Percentiles rank a stretch among this genome's conserved stretches.
Conservation (phyloP, 2,329 filamentous ascomycete species). For the Paraconiothyrium brasiliense region DNA sequence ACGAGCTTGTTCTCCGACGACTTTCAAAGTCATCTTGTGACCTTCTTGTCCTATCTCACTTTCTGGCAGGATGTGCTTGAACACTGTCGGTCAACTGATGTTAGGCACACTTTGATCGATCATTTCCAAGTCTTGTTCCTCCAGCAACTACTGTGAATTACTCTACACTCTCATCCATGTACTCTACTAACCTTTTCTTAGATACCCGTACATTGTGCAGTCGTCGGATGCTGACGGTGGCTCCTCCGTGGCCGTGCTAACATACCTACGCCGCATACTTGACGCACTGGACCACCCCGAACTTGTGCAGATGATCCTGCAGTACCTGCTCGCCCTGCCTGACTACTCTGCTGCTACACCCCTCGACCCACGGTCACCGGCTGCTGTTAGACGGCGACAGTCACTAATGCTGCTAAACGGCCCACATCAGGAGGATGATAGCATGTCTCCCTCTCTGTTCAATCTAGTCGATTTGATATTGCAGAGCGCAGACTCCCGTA, state of each 20-base stretch:
- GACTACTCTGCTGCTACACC: slow-evolving; percentile 57
- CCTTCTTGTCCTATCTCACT: slow-evolving; percentile 91
- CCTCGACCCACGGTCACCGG: slow-evolving; percentile 57
- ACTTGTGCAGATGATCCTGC: slow-evolving; percentile 91
- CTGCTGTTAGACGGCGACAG: slow-evolving; percentile 80
- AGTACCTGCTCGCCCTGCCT: slow-evolving; percentile 87
- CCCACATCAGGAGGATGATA: slow-evolving; percentile 77
- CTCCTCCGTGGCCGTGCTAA: slow-evolving; percentile 94
- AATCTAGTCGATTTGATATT: slow-evolving; percentile 91
- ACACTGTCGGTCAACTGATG: slow-evolving; percentile 89
- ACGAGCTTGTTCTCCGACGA: slow-evolving; percentile 77
- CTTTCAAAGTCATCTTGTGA: slow-evolving; percentile 87
- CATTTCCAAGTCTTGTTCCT: slow-evolving; percentile 98
- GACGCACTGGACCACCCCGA: slow-evolving; percentile 93
- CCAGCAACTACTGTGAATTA: slow-evolving; percentile 82
- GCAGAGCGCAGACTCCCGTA: slow-evolving; percentile 83
- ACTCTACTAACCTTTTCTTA: slow-evolving; percentile 49
- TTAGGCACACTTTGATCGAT: slow-evolving; percentile 91
- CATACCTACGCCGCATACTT: slow-evolving; percentile 88
- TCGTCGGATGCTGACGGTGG: slow-evolving; percentile 97
- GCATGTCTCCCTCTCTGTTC: slow-evolving; percentile 85
- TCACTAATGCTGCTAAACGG: slow-evolving; percentile 87
- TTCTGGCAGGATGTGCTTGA: slow-evolving; percentile 99
- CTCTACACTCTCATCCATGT: not conserved
- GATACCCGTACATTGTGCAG: slow-evolving; percentile 93